These are phyloP conservation scores for Kodamaea sagamina DNA, from an alignment of 805 yeast species.

Conservation along the genomic window DNA sequence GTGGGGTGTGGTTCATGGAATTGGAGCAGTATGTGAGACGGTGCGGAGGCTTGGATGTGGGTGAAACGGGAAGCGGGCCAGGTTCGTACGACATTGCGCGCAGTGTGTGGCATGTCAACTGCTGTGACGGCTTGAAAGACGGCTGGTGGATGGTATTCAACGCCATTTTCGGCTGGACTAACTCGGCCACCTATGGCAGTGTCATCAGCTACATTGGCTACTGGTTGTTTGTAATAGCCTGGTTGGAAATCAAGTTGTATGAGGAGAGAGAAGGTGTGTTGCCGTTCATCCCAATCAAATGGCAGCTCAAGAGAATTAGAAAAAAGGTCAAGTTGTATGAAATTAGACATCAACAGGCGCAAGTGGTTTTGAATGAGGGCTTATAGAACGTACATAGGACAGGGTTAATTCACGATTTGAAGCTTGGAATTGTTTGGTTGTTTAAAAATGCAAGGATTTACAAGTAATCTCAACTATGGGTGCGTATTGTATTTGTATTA, in stretches of 20 bases:
- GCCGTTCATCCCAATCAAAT: constrained; percentile 40
- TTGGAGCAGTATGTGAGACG: constrained; percentile 38
- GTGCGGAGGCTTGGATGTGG: constrained; percentile 45
- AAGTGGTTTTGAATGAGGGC: neutral
- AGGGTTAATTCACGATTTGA: no score
- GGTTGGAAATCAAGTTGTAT: constrained; percentile 32
- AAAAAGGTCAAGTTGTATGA: constrained; percentile 25
- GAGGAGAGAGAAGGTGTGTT: constrained; percentile 42
- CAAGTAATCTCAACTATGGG: no score
- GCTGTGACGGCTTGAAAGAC: constrained; percentile 46
- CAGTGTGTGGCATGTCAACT: constrained; percentile 49
- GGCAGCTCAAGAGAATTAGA: constrained; percentile 40
- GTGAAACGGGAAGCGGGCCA: constrained; percentile 49
- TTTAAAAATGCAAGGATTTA: no score
- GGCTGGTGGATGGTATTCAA: constrained; percentile 51
- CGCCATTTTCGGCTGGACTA: constrained; percentile 49
- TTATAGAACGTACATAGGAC: neutral
- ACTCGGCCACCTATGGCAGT: constrained; percentile 47
- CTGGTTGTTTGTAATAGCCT: constrained; percentile 37
- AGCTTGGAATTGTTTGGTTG: no score
- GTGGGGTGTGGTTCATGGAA: constrained; percentile 48
- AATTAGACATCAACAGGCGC: constrained; percentile 12
- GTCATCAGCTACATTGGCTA: constrained; percentile 38
- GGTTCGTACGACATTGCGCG: constrained; percentile 45
- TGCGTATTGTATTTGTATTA: no score